Evolutionary conservation across 768 basidiomycete species (phyloP).

Genomic region (Phylloporus sp.): DNA sequence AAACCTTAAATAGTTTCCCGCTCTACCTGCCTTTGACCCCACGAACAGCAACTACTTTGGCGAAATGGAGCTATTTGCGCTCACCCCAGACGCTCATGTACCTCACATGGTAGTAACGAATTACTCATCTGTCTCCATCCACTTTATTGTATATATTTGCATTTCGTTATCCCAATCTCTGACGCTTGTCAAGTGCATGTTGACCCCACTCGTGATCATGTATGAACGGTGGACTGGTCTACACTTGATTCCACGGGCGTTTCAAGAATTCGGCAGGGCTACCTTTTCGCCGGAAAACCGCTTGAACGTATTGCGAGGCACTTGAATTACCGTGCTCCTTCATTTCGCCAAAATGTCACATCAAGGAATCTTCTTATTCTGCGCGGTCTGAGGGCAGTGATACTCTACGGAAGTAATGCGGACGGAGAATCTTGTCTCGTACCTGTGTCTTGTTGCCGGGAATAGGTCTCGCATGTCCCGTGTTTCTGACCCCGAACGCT

Average conservation of each 20-base stretch:
- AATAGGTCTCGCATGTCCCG: not conserved
- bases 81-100: slow-evolving; percentile 21
- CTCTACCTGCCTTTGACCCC: slow-evolving; percentile 18
- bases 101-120: slow-evolving; percentile 21
- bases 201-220: not conserved
- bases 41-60: slow-evolving; percentile 9
- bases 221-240: not conserved
- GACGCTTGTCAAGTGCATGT: not conserved
- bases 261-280: not conserved
- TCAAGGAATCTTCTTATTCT: not conserved
- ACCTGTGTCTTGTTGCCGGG: not conserved
- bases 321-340: slow-evolving; percentile 5
- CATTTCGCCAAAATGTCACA: slow-evolving; percentile 7
- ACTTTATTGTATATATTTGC: slow-evolving; percentile 7
- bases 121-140: slow-evolving; percentile 21
- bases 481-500: not conserved
- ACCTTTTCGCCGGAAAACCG: not conserved
- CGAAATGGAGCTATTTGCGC: slow-evolving; percentile 26
- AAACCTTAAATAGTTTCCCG: slow-evolving; percentile 25
- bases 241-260: not conserved
- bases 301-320: not conserved
- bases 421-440: not conserved
- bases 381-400: not conserved
- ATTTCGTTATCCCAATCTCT: slow-evolving; percentile 1
- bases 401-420: not conserved